A percentile compares a stretch with the other conserved stretches of the same genome.
These are phyloP conservation scores for Colletotrichum incanum DNA, from an alignment of 2,329 filamentous ascomycete species.

Conservation along the genomic window DNA sequence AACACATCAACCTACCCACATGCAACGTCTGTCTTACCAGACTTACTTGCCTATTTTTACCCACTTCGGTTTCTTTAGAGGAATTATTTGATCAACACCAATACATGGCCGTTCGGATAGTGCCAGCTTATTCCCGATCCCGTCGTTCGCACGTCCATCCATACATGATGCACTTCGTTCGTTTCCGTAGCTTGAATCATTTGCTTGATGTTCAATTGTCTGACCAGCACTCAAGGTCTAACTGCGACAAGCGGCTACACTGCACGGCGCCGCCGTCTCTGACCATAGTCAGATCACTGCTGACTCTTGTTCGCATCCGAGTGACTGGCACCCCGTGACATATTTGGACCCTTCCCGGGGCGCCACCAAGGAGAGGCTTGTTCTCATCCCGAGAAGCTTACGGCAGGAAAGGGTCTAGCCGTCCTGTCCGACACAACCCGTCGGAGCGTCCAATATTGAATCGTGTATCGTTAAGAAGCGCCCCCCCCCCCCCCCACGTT, in stretches of 20 bases:
- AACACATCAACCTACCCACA: background rate
- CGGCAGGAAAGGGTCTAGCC: conserved; percentile 12
- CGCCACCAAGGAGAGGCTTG: conserved; percentile 17
- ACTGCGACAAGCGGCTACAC: background rate
- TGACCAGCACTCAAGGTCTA: background rate
- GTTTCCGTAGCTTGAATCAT: background rate
- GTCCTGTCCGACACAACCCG: conserved; percentile 7
- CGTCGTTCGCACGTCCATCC: background rate
- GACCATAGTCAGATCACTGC: conserved; percentile 1
- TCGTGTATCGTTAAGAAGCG: conserved; percentile 17
- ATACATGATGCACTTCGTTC: background rate
- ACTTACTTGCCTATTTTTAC: background rate
- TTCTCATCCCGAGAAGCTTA: background rate
- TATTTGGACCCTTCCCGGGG: background rate
- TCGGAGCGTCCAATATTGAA: conserved; percentile 3
- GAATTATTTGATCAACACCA: background rate
- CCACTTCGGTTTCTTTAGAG: background rate
- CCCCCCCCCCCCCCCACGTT: conserved; percentile 22
- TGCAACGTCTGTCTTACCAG: conserved; percentile 1
- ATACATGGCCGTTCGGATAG: background rate
- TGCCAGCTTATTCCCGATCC: background rate
- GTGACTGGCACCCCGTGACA: conserved; percentile 26
- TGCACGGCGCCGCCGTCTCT: background rate
- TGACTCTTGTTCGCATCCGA: background rate
- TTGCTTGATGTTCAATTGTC: background rate